phyloP scores from a whole-genome alignment of 2,329 filamentous ascomycete species.

The Colletotrichum falcatum region DNA sequence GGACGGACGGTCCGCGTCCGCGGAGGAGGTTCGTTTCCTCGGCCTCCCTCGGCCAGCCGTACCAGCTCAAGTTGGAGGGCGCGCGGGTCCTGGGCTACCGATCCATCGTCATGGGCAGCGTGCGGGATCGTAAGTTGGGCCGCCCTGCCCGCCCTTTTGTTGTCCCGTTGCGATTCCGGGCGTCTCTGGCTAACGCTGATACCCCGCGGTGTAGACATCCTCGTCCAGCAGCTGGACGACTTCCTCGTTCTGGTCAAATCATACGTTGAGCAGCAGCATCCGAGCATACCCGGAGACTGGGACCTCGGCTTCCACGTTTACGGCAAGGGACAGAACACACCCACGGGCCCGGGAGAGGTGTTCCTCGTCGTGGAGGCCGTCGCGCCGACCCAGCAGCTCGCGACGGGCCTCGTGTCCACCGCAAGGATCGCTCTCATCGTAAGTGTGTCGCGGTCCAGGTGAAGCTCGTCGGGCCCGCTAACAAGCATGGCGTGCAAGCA shows the following conservation, averaged over 20 bases:
- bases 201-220: conserved; percentile 9
- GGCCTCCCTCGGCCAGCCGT: conserved; percentile 42
- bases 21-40: conserved; percentile 51
- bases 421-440: conserved; percentile 48
- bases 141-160: too few species aligned
- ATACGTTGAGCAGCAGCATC: conserved; percentile 41
- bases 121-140: conserved; percentile 29
- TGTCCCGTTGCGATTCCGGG: too few species aligned
- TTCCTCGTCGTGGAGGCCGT: conserved; percentile 61
- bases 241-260: conserved; percentile 48
- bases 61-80: conserved; percentile 63
- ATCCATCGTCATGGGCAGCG: conserved; percentile 58
- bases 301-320: conserved; percentile 56
- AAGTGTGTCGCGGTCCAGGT: background rate
- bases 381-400: conserved; percentile 58
- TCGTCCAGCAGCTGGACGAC: conserved; percentile 55
- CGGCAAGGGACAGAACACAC: conserved; percentile 50
- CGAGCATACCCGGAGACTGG: conserved; percentile 42
- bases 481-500: conserved; percentile 50
- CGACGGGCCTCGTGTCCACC: conserved; percentile 51
- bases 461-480: background rate
- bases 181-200: background rate
- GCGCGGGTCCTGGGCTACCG: conserved; percentile 57
- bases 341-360: conserved; percentile 51
- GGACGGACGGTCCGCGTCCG: conserved; percentile 53